Evolutionary conservation across 2,329 filamentous ascomycete species (phyloP).

Genomic region (Pestalotiopsis fici): DNA sequence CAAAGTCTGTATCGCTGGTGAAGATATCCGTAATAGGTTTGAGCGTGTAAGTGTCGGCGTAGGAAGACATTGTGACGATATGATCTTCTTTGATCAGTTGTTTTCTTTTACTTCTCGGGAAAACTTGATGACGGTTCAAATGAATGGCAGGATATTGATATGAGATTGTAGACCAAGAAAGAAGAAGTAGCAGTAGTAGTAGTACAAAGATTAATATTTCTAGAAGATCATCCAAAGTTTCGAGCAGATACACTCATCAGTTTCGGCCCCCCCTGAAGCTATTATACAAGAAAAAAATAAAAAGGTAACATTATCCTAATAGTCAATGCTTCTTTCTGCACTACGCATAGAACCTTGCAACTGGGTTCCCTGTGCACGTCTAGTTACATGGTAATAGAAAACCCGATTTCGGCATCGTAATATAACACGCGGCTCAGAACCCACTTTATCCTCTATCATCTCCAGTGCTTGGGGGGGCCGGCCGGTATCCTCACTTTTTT

Average conservation of each 20-base stretch:
- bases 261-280: background rate
- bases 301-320: background rate
- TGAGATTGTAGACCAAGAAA: background rate
- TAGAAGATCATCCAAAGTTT: background rate
- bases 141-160: background rate
- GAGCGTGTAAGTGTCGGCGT: constrained; percentile 29
- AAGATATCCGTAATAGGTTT: constrained; percentile 60
- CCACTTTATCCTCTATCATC: constrained; percentile 2
- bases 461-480: background rate
- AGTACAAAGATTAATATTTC: background rate
- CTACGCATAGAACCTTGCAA: background rate
- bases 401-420: background rate
- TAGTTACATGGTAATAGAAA: background rate
- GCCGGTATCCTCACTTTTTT: background rate
- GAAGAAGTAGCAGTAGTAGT: background rate
- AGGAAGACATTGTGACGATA: constrained; percentile 7
- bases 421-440: constrained; percentile 1
- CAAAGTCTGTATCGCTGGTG: constrained; percentile 68
- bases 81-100: background rate
- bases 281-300: background rate
- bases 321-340: background rate
- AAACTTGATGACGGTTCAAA: background rate
- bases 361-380: background rate
- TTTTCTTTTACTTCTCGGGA: background rate
- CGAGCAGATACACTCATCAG: background rate